Percentiles rank a stretch among this genome's conserved stretches.
phyloP scores from a whole-genome alignment of 129 eudicot species.

The Artemisia annua region DNA sequence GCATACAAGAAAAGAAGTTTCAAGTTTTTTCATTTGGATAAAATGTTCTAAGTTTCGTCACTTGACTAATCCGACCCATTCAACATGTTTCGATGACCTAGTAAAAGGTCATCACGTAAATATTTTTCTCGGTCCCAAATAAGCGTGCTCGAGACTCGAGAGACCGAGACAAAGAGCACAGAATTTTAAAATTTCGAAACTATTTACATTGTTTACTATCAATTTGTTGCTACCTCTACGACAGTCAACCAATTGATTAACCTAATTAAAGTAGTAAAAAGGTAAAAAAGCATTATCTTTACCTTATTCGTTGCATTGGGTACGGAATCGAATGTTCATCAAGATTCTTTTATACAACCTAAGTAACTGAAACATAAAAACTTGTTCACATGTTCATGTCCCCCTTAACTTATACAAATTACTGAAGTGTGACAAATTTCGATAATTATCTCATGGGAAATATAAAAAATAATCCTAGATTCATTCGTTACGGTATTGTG shows the following conservation, averaged over 20 bases:
- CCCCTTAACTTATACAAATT: conserved; percentile 15
- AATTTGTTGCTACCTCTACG: neutral
- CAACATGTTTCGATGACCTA: too few relatives aligned
- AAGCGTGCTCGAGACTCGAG: too few relatives aligned
- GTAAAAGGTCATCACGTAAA: too few relatives aligned
- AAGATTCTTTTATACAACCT: conserved; percentile 10
- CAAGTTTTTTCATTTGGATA: too few relatives aligned
- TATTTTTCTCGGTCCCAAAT: too few relatives aligned
- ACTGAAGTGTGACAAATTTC: conserved; percentile 18
- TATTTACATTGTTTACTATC: too few relatives aligned
- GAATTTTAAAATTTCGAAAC: too few relatives aligned
- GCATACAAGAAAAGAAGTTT: too few relatives aligned
- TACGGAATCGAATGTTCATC: conserved; percentile 6
- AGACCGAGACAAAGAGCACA: too few relatives aligned
- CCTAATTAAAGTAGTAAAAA: neutral
- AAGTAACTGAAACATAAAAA: conserved; percentile 9
- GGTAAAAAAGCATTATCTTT: neutral
- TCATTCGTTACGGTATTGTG: neutral
- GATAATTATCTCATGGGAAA: conserved; percentile 5
- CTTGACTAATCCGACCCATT: too few relatives aligned
- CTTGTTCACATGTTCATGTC: conserved; percentile 21
- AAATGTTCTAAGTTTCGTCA: too few relatives aligned
- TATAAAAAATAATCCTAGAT: conserved; percentile 7
- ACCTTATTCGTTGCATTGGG: conserved; percentile 23
- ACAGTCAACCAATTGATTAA: neutral